phyloP scores from a whole-genome alignment of 108 stramenopile species.

The Mediolabrus comicus region DNA sequence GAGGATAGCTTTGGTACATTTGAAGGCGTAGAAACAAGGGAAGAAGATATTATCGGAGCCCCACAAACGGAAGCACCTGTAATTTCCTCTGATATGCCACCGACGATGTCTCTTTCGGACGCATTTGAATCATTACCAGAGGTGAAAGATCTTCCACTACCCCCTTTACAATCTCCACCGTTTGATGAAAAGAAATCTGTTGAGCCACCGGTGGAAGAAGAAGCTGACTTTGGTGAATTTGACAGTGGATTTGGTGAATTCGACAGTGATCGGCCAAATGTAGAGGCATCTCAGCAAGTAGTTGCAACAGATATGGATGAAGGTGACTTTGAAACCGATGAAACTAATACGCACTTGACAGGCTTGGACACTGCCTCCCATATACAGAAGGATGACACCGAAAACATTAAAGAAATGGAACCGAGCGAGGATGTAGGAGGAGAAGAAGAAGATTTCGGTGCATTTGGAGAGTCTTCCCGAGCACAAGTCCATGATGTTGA shows the following conservation, averaged over 20 bases:
- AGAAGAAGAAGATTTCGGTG: not conserved
- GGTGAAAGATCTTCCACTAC: conserved; percentile 1
- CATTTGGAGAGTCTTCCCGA: not conserved
- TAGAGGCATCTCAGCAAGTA: not conserved
- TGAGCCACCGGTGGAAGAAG: not conserved
- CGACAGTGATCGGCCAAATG: not conserved
- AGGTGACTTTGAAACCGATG: not conserved
- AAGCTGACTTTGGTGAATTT: conserved; percentile 1
- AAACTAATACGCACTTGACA: too few relatives aligned
- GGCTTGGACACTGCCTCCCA: not conserved
- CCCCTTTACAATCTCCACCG: not conserved
- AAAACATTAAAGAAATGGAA: not conserved
- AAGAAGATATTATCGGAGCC: not conserved
- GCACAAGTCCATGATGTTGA: not conserved
- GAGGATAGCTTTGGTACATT: conserved; percentile 27
- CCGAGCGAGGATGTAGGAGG: not conserved
- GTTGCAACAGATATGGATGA: not conserved
- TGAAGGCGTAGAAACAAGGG: conserved; percentile 30
- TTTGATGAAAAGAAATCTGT: not conserved
- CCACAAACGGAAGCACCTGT: not conserved
- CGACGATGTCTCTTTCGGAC: conserved; percentile 7
- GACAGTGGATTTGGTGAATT: not conserved
- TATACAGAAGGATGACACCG: not conserved
- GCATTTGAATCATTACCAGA: conserved; percentile 10
- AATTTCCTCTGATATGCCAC: not conserved